Evolutionary conservation across 148 eudicot genomes (phyloP), one percentile per base, ranked within the genome.

Genomic region (Camellia granthamiana): DNA sequence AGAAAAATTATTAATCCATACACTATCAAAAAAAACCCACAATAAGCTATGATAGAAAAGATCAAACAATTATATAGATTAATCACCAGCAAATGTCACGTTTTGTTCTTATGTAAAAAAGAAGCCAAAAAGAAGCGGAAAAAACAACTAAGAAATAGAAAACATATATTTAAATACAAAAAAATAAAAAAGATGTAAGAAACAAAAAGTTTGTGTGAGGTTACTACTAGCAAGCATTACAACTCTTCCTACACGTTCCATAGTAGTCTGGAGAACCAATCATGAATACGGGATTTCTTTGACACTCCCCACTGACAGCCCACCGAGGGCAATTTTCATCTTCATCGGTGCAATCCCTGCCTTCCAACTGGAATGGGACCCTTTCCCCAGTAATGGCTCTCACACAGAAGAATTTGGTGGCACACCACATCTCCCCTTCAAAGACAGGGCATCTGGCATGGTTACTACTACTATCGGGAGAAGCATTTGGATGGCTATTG

Each of bases 181-280:
- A 4, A 49, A 49, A 49, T 0, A 49, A 49, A 49, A 49, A 49
- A 4, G 64, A 15, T 2, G 13, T 6, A 60, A 51, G 19, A 21
- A 72, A 49, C 7, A 10, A 72, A 23, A 30, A 72, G 16, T 23
- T 18, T 21, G n/a, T 6, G 13, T 0, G 54, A 65, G 61, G 4
- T 77, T 81, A 65, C 46, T 69, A 75, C 88, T 89, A 87, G 85
- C 99, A 95, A 6, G 90, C 91, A 60, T 90, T 84, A 74, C 99
- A 95, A 72, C 99, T 95, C 88, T 86, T 93, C 88, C 97, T 93
- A 77, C 99, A 95, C 1, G 99, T 92, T 41, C 99, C 98, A 21
- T 91, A 95, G 52, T 95, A 95, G 87, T 95, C 99, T 58, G 97
- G 93, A 63, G 98, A 88, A 72, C 99, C 99, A 82, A 95, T 78